These are phyloP conservation scores for Guadua angustifolia DNA, from an alignment of 176 grass and related monocot genomes.

Conservation along the genomic window DNA sequence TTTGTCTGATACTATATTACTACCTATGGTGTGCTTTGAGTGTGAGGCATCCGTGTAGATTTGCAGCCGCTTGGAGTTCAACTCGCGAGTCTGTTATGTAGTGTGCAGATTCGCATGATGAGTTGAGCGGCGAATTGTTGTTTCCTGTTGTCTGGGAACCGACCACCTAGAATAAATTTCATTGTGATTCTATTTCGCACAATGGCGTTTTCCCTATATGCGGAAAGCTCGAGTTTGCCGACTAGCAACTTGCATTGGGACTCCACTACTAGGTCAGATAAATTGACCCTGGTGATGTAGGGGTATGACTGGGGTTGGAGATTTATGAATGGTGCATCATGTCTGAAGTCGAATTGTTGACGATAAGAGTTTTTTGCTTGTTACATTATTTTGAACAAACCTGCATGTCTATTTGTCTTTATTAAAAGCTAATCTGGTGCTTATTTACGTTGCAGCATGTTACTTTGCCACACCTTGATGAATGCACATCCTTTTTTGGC, in stretches of 20 bases:
- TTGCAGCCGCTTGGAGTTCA: not conserved
- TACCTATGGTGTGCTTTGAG: not conserved
- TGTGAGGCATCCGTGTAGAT: not conserved
- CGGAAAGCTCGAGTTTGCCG: not conserved
- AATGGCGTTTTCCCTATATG: not conserved
- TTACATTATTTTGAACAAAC: not conserved
- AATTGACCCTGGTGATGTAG: not conserved
- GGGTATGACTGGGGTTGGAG: not conserved
- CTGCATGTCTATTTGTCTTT: not conserved
- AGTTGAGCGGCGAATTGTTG: not conserved
- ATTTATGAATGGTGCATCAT: not conserved
- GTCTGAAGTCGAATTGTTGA: not conserved
- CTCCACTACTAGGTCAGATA: not conserved
- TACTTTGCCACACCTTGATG: slow-evolving; percentile 59
- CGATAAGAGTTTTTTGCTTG: not conserved
- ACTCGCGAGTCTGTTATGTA: not conserved
- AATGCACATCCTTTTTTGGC: slow-evolving; percentile 75
- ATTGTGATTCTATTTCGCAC: not conserved
- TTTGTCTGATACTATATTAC: not conserved
- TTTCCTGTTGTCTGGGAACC: not conserved
- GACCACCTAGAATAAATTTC: not conserved
- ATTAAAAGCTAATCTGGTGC: slow-evolving; percentile 26
- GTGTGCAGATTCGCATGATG: not conserved
- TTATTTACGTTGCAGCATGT: slow-evolving; percentile 56
- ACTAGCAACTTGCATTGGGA: not conserved